Conservation (phyloP, 1,139 yeast species). For the Saccharomyces hybrid region DNA sequence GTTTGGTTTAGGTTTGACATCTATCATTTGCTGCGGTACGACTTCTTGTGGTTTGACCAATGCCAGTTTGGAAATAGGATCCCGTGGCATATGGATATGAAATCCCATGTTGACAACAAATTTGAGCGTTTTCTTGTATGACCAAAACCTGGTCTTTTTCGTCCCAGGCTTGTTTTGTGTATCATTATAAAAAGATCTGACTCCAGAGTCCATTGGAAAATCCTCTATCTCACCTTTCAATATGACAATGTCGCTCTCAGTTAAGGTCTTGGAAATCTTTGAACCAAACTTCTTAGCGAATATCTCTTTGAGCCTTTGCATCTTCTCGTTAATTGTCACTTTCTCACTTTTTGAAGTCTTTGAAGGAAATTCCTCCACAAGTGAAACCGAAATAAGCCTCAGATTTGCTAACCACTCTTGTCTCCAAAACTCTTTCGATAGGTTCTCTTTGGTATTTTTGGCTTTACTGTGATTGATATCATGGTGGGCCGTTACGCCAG, state of each 20-base stretch:
- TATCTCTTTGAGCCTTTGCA: conserved; percentile 1
- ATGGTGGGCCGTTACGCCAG: too few species aligned
- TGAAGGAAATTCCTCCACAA: conserved; percentile 1
- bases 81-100: neutral
- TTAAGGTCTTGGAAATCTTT: neutral
- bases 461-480: neutral
- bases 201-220: neutral
- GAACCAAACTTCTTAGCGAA: conserved; percentile 3
- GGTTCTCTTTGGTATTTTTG: neutral
- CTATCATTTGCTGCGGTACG: neutral
- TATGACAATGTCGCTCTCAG: conserved; percentile 3
- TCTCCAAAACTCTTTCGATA: conserved; percentile 1
- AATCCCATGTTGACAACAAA: conserved; percentile 13
- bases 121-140: conserved; percentile 9
- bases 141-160: conserved; percentile 16
- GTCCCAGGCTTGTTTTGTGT: neutral
- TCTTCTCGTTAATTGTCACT: neutral
- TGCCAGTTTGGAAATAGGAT: neutral
- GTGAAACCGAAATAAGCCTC: conserved; percentile 1
- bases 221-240: conserved; percentile 3
- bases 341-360: neutral
- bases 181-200: neutral
- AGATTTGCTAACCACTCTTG: conserved; percentile 3
- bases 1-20: neutral
- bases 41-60: neutral